These are phyloP conservation scores for Jacaranda mimosifolia DNA, from an alignment of 257 asterid genomes.

Conservation along the genomic window DNA sequence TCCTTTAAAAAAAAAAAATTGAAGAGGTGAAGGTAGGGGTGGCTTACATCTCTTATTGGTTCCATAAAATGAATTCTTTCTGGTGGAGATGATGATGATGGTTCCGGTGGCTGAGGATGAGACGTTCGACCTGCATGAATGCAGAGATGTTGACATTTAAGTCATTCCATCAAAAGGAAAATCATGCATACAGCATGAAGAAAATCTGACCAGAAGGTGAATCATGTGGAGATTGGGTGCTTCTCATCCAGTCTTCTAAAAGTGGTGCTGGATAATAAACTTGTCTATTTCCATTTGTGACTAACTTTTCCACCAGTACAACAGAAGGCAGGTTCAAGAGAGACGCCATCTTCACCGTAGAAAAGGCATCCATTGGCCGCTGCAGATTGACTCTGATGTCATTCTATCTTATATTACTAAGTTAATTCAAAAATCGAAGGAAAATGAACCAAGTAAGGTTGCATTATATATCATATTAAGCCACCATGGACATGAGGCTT, in stretches of 20 bases:
- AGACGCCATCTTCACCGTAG: slow-evolving; percentile 60
- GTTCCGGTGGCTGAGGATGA: slow-evolving; percentile 63
- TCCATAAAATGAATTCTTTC: slow-evolving; percentile 54
- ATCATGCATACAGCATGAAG: slow-evolving; percentile 26
- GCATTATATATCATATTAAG: slow-evolving; percentile 28
- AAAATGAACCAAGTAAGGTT: slow-evolving; percentile 10
- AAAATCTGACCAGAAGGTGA: slow-evolving; percentile 82
- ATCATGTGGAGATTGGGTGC: slow-evolving; percentile 70
- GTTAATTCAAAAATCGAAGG: slow-evolving; percentile 24
- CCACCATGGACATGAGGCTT: slow-evolving; percentile 3
- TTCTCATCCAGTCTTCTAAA: slow-evolving; percentile 65
- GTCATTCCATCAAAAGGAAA: neutral
- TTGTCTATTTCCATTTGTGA: slow-evolving; percentile 46
- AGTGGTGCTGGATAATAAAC: slow-evolving; percentile 76
- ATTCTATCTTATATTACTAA: slow-evolving; percentile 35
- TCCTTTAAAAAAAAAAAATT: neutral
- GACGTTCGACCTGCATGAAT: slow-evolving; percentile 60
- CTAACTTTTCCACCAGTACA: slow-evolving; percentile 62
- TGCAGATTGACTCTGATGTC: slow-evolving; percentile 36
- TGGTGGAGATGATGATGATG: slow-evolving; percentile 72
- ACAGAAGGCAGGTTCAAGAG: slow-evolving; percentile 80
- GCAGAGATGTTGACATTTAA: slow-evolving; percentile 2
- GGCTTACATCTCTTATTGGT: slow-evolving; percentile 62
- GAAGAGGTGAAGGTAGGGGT: slow-evolving; percentile 9
- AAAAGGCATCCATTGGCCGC: slow-evolving; percentile 55